Conservation (phyloP, 2,329 filamentous ascomycete species). For the Venturia carpophila region DNA sequence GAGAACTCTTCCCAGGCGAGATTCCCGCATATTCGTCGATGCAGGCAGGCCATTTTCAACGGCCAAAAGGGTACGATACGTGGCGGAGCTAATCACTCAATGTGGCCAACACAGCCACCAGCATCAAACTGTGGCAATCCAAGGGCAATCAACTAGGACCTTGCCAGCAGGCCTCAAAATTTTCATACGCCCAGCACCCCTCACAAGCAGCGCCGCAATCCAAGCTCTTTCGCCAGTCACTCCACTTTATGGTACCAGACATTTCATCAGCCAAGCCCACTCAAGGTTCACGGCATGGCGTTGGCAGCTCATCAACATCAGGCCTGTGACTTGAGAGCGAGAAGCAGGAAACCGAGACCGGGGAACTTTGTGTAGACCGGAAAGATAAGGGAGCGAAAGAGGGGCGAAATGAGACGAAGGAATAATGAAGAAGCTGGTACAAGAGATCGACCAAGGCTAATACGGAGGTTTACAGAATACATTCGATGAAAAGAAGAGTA, state of each 20-base stretch:
- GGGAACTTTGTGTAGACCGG: background rate
- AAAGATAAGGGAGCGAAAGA: background rate
- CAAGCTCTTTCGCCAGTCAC: background rate
- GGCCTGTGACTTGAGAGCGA: background rate
- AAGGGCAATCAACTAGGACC: too few relatives aligned
- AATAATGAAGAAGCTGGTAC: background rate
- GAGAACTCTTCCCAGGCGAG: too few relatives aligned
- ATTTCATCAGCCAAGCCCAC: background rate
- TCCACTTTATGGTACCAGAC: too few relatives aligned
- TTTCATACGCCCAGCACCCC: too few relatives aligned
- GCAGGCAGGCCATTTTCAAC: background rate
- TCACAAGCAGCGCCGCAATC: background rate
- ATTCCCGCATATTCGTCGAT: too few relatives aligned
- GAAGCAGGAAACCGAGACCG: background rate
- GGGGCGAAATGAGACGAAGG: background rate
- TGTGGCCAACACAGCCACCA: too few relatives aligned
- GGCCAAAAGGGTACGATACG: too few relatives aligned
- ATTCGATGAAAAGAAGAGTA: background rate
- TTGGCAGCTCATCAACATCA: background rate
- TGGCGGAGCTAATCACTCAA: too few relatives aligned
- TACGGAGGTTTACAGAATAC: background rate
- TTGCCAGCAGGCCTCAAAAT: too few relatives aligned
- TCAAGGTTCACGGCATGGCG: background rate
- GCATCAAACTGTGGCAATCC: too few relatives aligned
- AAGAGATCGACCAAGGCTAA: background rate